Base-by-base conservation (phyloP, 1,139 yeast genomes). In the Taphrina flavorubra region DNA sequence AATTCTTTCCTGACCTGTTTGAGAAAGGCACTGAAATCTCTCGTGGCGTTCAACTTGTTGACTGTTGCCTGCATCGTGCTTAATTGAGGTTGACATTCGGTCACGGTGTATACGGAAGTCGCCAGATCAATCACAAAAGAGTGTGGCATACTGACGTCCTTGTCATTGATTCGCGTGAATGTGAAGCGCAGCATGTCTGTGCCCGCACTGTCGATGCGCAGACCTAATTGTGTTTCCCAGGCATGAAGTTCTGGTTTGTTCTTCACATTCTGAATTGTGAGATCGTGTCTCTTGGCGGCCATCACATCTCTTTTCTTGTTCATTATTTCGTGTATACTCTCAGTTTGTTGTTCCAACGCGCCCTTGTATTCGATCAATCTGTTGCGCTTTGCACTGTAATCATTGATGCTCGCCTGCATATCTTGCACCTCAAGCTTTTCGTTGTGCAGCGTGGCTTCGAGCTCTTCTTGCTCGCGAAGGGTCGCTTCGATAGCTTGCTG, bases 51-150 rank as follows among this genome's bases (percentile, higher is more conserved):
- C 40, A 68, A 51, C n/a, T 49, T 34, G 2, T 47, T 37, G 4
- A 69, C 65, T 10, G 51, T 20, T 14, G 49, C 68, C 16, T 56
- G 53, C 36, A 69, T 55, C 82, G 20, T 79, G 0, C 92, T 88
- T 68, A 87, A 89, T 34, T 92, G 90, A 76, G 97, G 97, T 5
- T 77, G 87, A 51, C 82, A 92, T 71, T 85, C 83, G 70, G 85
- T 84, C 72, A 87, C 87, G 73, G 84, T 88, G n/a, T 60, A 69
- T 6, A 51, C 51, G 18, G 51, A 44, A 11, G 49, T 37, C 34
- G 49, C 42, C 39, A 68, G 53, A 37, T 61, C 42, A 51, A 65
- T 66, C n/a, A 64, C 39, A 51, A 70, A 55, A 25, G 63, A 58
- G 57, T 49, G 55, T 8, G 65, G 68, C 37, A 39, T 58, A 20